A percentile compares a stretch with the other conserved stretches of the same genome.
Conservation (phyloP, 345 rosid genomes). For the Citrus maxima region DNA sequence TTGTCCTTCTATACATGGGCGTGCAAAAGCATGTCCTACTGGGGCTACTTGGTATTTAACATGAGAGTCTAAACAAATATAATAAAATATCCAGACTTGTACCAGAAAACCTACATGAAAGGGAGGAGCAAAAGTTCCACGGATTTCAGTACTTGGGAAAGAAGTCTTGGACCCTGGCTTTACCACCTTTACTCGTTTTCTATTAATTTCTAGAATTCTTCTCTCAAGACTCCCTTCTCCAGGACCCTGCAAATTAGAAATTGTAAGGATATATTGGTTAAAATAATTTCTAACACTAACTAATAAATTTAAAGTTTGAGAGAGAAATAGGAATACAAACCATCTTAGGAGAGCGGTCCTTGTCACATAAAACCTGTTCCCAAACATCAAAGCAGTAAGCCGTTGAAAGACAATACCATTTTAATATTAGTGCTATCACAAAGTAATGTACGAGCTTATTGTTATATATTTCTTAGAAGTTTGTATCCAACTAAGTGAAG, state of each 20-base stretch:
- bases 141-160: constrained; percentile 83
- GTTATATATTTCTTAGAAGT: not conserved
- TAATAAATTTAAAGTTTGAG: not conserved
- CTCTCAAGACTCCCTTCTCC: constrained; percentile 86
- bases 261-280: not conserved
- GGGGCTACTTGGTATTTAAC: not conserved
- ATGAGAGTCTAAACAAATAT: not conserved
- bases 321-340: constrained; percentile 29
- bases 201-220: constrained; percentile 80
- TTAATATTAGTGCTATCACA: not conserved
- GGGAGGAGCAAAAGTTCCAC: constrained; percentile 92
- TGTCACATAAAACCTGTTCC: constrained; percentile 76
- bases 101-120: constrained; percentile 66
- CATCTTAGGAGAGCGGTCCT: constrained; percentile 78
- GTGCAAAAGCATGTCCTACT: not conserved
- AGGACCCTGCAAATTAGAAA: constrained; percentile 45
- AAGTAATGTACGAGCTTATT: not conserved
- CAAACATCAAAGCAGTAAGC: constrained; percentile 21
- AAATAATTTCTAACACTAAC: not conserved
- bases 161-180: constrained; percentile 95
- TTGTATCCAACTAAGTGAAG: not conserved
- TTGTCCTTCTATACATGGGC: not conserved
- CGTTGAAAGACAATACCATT: not conserved
- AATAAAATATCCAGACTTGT: not conserved
- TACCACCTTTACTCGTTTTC: constrained; percentile 85